Evolutionary conservation across 2,329 filamentous ascomycete species (phyloP), one percentile per base, ranked within the genome.

Genomic region (Microsporum ferrugineum): DNA sequence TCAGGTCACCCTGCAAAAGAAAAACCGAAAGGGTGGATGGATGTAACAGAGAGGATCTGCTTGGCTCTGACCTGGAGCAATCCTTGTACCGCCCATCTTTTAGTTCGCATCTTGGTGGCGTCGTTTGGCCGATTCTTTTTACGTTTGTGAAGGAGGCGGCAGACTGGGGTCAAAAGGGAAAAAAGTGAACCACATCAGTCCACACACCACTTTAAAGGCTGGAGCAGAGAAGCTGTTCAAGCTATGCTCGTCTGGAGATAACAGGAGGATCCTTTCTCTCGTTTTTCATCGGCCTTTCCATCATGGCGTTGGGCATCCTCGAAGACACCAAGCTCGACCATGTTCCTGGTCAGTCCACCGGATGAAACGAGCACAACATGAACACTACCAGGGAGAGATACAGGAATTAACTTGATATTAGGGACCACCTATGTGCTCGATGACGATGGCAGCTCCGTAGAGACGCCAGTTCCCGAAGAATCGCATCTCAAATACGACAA

Each of bases 261-360:
- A 23, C 17, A 23, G 17, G 17, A 23, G 17, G 17, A 23, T 23
- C 17, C 39, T 43, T 14, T n/a, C 14, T n/a, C 39, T 43, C 39
- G 34, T 10, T 14, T 43, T n/a, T 23, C 17, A 23, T 23, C 17
- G 17, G 17, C 39, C 17, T n/a, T 43, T 12, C 39, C 14, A 49
- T 29, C 45, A 88, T 88, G 86, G 84, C 85, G 51, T 79, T 94
- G 65, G 87, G 88, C 58, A 84, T 95, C 62, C 79, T 94, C 62
- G 84, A 91, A 68, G 83, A 88, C 69, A 79, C 71, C 69, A 79
- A 79, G 68, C 79, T 84, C 66, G 81, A 83, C 68, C 82, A 88
- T 72, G 88, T 92, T 63, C 89, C 89, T 63, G 89, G 88, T 91
- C 77, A 71, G 78, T 66, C 31, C n/a, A 5, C 31, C 36, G 14